These are phyloP conservation scores for Haplosporangium sp. DNA, from an alignment of 371 early-diverging fungal genomes.

Conservation along the genomic window DNA sequence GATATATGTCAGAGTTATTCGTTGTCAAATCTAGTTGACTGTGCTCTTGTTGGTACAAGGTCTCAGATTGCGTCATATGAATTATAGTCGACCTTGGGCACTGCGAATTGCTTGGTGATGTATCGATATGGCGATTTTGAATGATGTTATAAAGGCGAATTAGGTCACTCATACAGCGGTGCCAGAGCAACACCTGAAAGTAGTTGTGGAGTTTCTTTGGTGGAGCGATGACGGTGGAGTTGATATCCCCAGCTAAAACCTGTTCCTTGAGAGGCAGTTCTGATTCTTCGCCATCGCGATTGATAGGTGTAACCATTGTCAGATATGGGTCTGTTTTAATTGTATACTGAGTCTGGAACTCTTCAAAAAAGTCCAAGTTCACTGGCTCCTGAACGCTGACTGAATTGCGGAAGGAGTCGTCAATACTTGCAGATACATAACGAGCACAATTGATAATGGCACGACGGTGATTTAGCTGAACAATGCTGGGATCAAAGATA, in stretches of 20 bases:
- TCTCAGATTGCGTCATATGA: too few relatives aligned
- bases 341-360: conserved; percentile 16
- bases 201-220: conserved; percentile 32
- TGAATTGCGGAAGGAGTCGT: conserved; percentile 15
- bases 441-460: conserved; percentile 55
- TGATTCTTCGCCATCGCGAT: background rate
- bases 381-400: conserved; percentile 12
- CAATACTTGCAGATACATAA: conserved; percentile 48
- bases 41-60: conserved; percentile 25
- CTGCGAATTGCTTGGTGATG: background rate
- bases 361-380: conserved; percentile 13
- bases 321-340: conserved; percentile 38
- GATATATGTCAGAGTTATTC: conserved; percentile 13
- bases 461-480: conserved; percentile 30
- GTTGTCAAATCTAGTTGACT: background rate
- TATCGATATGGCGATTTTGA: conserved; percentile 27
- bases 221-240: conserved; percentile 17
- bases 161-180: conserved; percentile 43
- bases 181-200: conserved; percentile 52
- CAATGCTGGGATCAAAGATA: conserved; percentile 46
- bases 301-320: conserved; percentile 19
- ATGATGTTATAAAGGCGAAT: conserved; percentile 35
- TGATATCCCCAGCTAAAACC: background rate
- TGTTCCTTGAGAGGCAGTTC: conserved; percentile 8
- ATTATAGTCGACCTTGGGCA: background rate